Percentiles rank a stretch among this genome's conserved stretches.
Evolutionary conservation across 1,139 yeast genomes (phyloP).

Genomic region (Blastobotrys ciferrii): DNA sequence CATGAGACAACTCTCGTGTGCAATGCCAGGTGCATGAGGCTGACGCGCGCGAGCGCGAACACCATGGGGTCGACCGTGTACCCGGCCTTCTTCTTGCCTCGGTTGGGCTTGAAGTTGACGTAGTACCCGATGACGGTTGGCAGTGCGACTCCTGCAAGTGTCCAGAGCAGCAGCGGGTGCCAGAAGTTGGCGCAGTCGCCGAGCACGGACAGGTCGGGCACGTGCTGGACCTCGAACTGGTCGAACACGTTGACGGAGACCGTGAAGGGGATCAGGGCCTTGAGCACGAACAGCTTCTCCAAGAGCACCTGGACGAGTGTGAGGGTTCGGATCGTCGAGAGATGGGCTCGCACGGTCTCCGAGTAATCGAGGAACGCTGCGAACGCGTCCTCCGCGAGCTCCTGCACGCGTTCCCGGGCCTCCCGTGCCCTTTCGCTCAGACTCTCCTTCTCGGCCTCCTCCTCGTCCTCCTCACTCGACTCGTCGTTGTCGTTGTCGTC

Average conservation of each 20-base stretch:
- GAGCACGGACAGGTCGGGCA: slow-evolving; percentile 16
- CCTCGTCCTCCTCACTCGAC: slow-evolving; percentile 17
- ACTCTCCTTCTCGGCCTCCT: slow-evolving; percentile 18
- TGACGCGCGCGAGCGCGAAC: slow-evolving; percentile 51
- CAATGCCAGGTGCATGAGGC: slow-evolving; percentile 46
- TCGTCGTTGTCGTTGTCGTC: slow-evolving; percentile 17
- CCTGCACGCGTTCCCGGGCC: slow-evolving; percentile 9
- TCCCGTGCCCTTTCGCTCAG: slow-evolving; percentile 10
- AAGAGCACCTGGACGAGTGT: slow-evolving; percentile 19
- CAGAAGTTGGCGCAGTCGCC: slow-evolving; percentile 28
- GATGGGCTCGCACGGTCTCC: slow-evolving; percentile 19
- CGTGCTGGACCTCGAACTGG: slow-evolving; percentile 14
- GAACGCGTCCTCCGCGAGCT: slow-evolving; percentile 13
- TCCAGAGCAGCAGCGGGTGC: slow-evolving; percentile 37
- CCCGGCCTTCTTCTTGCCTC: slow-evolving; percentile 10
- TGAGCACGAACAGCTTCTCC: slow-evolving; percentile 22
- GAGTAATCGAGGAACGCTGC: slow-evolving; percentile 18
- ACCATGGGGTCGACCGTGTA: slow-evolving; percentile 52
- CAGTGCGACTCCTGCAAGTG: slow-evolving; percentile 30
- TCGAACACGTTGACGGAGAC: slow-evolving; percentile 15
- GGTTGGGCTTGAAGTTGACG: slow-evolving; percentile 30
- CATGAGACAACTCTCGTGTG: slow-evolving; percentile 22
- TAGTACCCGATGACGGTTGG: slow-evolving; percentile 43
- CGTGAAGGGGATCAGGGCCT: slow-evolving; percentile 14
- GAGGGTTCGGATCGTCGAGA: slow-evolving; percentile 23